Evolutionary conservation across 352 stramenopile genomes (phyloP), one percentile per base, ranked within the genome.

Genomic region (Globisporangium middletonii): DNA sequence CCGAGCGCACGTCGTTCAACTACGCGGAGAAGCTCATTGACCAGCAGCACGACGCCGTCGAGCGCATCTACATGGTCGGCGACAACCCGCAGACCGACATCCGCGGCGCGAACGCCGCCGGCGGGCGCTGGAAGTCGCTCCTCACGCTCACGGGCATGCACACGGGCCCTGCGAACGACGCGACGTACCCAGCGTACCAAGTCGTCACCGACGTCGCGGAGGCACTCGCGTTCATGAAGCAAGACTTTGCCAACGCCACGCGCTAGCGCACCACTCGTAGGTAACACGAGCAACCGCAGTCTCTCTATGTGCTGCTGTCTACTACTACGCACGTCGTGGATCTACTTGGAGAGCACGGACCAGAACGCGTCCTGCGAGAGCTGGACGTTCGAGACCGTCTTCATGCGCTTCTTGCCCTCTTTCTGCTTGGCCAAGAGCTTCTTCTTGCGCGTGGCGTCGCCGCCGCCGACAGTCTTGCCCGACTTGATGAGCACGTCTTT

Each of bases 391-490:
- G 96, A 93, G 48, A 98, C 86, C 15, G 92, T 96, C 75, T 98
- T 97, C 75, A 98, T 95, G 57, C 92, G 91, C 59, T 97, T 97
- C 80, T 99, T 99, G 60, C 97, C 97, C 57, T 97, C 78, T 70
- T 99, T 99, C 72, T 99, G 97, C 76, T 99, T 99, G 63, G 99
- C 97, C 13, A 99, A 70, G 33, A 99, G 79, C 66, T 99, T 99
- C 63, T 98, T 98, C 73, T 99, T 99, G 51, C 97, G 79, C 50
- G 94, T 98, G 45, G 94, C 81, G 67, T 99, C 97, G 9, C 97
- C 97, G 28, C 97, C 96, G 47, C 97, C 97, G 16, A 99, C 97
- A 0, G 78, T 94, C 62, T 99, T 99, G 50, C 88, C 86, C 4
- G 85, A 96, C 67, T 98, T 98, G 43, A 95, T 96, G 4, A 99